These are phyloP conservation scores for Eimeria sp. DNA, from an alignment of 169 alveolate species.

Conservation along the genomic window DNA sequence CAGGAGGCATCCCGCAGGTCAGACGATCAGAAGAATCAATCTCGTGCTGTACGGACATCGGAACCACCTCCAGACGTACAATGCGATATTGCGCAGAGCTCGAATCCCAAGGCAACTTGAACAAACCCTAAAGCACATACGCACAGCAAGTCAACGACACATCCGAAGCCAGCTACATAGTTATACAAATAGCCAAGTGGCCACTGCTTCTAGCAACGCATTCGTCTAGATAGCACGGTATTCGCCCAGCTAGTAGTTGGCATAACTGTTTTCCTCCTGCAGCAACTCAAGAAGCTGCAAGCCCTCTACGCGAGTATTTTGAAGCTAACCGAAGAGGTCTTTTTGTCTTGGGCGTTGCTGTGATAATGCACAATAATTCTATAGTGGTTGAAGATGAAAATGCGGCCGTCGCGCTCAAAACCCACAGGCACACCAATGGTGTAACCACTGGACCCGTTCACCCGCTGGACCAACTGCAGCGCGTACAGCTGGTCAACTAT, in stretches of 20 bases:
- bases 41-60: constrained; percentile 82
- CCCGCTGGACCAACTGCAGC: constrained; percentile 60
- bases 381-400: constrained; percentile 36
- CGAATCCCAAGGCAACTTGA: constrained; percentile 11
- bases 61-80: constrained; percentile 90
- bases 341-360: constrained; percentile 20
- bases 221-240: background rate
- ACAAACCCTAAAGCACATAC: background rate
- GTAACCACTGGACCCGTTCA: constrained; percentile 60
- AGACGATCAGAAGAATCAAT: constrained; percentile 21
- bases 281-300: background rate
- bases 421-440: constrained; percentile 67
- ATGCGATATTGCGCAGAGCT: constrained; percentile 81
- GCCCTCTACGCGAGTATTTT: too few species aligned
- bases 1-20: constrained; percentile 37
- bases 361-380: constrained; percentile 58
- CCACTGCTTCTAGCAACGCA: background rate
- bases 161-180: background rate
- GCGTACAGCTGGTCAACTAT: constrained; percentile 83
- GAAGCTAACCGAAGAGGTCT: background rate
- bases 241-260: background rate
- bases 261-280: too few species aligned
- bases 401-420: constrained; percentile 36
- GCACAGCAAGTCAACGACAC: background rate
- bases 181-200: background rate